These are phyloP conservation scores for Cymodocea nodosa DNA, from an alignment of 116 monocot species.

Conservation along the genomic window DNA sequence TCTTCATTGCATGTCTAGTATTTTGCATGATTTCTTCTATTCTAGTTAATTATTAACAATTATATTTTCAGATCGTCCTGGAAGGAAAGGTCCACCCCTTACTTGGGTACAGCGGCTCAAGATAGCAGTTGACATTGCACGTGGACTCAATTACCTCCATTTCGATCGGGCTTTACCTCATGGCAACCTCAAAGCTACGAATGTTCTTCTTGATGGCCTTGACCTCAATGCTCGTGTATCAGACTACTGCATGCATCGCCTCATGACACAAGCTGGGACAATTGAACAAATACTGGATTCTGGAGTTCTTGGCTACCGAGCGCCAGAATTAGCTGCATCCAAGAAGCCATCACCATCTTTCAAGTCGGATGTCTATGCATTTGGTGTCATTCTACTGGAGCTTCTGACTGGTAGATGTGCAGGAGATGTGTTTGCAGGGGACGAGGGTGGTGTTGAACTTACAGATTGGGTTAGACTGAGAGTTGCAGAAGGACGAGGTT, in stretches of 20 bases:
- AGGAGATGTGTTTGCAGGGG: conserved; percentile 66
- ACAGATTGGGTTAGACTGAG: conserved; percentile 80
- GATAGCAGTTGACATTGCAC: conserved; percentile 74
- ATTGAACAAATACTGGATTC: conserved; percentile 66
- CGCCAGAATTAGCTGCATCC: conserved; percentile 66
- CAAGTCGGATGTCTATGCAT: conserved; percentile 81
- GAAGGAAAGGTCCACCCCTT: conserved; percentile 67
- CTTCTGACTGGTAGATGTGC: conserved; percentile 82
- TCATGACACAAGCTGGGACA: conserved; percentile 78
- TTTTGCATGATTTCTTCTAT: neutral
- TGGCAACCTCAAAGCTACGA: conserved; percentile 83
- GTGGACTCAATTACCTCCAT: conserved; percentile 96
- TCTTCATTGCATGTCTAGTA: too few species aligned
- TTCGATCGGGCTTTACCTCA: conserved; percentile 83
- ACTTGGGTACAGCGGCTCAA: conserved; percentile 91
- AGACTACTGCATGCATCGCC: conserved; percentile 88
- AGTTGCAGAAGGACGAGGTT: conserved; percentile 72
- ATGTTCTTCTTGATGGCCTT: conserved; percentile 74
- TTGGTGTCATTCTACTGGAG: conserved; percentile 80
- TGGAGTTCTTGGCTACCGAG: conserved; percentile 71
- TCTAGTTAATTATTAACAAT: neutral
- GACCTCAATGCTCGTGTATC: conserved; percentile 87
- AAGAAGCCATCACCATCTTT: conserved; percentile 81
- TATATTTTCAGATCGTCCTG: conserved; percentile 61
- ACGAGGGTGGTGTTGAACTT: conserved; percentile 70